Base-by-base conservation (phyloP, 148 eudicot genomes). In the Fagopyrum homotropicum region DNA sequence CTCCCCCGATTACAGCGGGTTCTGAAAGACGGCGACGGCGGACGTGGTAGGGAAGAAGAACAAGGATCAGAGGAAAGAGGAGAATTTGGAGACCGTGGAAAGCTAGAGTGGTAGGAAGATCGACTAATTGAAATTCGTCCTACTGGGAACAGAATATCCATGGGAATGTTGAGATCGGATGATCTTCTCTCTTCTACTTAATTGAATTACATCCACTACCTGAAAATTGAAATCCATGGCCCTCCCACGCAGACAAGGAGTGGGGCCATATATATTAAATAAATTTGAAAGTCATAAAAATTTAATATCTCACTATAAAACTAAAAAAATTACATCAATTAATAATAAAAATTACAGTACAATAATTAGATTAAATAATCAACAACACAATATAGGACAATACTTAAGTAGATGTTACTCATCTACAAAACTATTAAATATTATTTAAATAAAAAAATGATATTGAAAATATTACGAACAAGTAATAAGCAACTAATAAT, bases 1-100 rank as follows among this genome's bases (percentile, higher is more conserved):
- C 63, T 66, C 22, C 76, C 77, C 45, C 40, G 76, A 17, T 89
- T 78, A 74, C 86, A 86, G 44, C 60, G 73, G 55, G 85, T 76
- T 26, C n/a, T 75, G 78, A 83, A 80, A 6, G 75, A 74, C 6
- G 78, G 30, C 4, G 63, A 64, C 11, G 75, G 71, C 66, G 66
- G 26, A 60, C 35, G 44, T 45, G 73, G 26, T 14, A 30, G 43
- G 19, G 75, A 50, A 26, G 57, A 72, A 2, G 56, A 26, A 5
- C 15, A 10, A 1, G 43, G 55, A 48, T 72, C 57, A 19, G 54
- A 52, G 15, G 75, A 50, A 16, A 72, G 17, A 48, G 56, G 9
- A 22, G 75, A 71, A n/a, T 11, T 30, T 68, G 72, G 17, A 5
- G 47, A 66, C 64, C 35, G 43, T 66, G 71, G 47, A 4, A 66